These are phyloP conservation scores for Boletellus emodensis DNA, from an alignment of 768 basidiomycete genomes.

Conservation along the genomic window DNA sequence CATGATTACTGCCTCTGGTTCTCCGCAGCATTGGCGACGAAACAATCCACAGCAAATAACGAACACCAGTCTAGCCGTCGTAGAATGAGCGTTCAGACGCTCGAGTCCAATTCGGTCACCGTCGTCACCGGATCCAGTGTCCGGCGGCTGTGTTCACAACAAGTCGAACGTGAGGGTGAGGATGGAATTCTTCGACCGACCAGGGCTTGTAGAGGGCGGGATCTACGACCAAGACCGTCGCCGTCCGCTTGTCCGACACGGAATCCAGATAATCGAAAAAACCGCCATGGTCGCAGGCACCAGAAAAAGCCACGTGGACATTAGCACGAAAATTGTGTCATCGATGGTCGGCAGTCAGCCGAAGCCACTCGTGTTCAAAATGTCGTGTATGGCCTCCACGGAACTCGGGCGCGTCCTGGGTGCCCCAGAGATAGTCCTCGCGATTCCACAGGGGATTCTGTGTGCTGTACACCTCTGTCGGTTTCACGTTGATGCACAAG, in stretches of 20 bases:
- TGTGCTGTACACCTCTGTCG: neutral
- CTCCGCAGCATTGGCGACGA: no score
- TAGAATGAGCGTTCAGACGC: no score
- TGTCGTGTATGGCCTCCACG: neutral
- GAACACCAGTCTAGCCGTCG: no score
- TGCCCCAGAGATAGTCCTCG: conserved; percentile 4
- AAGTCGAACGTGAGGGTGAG: conserved; percentile 11
- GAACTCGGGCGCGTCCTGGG: conserved; percentile 12
- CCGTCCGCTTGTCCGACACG: conserved; percentile 5
- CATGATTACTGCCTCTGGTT: no score
- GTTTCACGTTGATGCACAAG: neutral
- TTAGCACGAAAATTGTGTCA: no score
- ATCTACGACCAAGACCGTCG: conserved; percentile 17
- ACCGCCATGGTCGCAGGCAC: conserved; percentile 13
- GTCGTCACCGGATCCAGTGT: conserved; percentile 23
- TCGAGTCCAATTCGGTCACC: conserved; percentile 4
- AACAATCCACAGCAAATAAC: no score
- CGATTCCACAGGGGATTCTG: conserved; percentile 17
- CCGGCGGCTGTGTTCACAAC: conserved; percentile 13
- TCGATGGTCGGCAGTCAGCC: neutral
- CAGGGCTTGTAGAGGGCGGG: conserved; percentile 2
- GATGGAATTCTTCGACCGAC: conserved; percentile 5
- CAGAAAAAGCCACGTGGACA: no score
- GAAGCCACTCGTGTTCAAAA: neutral
- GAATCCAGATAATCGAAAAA: conserved; percentile 5